Percentiles rank a stretch among this genome's conserved stretches.
These are phyloP conservation scores for Fusarium continuum DNA, from an alignment of 2,329 filamentous ascomycete genomes.

Conservation along the genomic window DNA sequence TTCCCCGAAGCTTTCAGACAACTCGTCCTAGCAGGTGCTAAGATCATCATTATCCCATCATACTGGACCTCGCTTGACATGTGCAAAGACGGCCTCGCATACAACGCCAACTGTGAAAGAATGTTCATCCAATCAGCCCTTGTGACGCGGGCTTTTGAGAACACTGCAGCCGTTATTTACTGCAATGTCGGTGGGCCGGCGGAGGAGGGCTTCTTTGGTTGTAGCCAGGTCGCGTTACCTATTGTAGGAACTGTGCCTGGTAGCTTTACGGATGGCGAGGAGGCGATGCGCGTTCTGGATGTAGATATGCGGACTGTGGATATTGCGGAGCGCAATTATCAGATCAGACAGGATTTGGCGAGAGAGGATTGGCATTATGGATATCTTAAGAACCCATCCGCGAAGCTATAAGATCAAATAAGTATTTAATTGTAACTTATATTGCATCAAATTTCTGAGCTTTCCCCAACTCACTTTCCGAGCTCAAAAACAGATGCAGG, in stretches of 20 bases:
- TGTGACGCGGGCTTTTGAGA: constrained; percentile 75
- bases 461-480: too few species aligned
- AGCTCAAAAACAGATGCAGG: too few species aligned
- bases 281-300: constrained; percentile 69
- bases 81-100: constrained; percentile 57
- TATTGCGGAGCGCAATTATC: constrained; percentile 77
- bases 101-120: constrained; percentile 70
- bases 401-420: neutral
- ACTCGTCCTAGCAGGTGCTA: constrained; percentile 73
- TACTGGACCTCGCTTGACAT: constrained; percentile 70
- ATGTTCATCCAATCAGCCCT: constrained; percentile 72
- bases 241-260: constrained; percentile 69
- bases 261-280: constrained; percentile 62
- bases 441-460: too few species aligned
- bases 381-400: constrained; percentile 14
- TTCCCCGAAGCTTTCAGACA: constrained; percentile 82
- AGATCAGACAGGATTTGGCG: constrained; percentile 64
- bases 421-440: neutral
- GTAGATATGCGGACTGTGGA: constrained; percentile 71
- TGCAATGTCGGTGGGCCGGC: constrained; percentile 69
- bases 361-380: constrained; percentile 71
- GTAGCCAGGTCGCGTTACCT: constrained; percentile 74
- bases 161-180: constrained; percentile 75
- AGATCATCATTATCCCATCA: constrained; percentile 75
- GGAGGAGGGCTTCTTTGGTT: constrained; percentile 35